Conservation (phyloP, 2,329 filamentous ascomycete genomes). For the Aspergillus sp. region DNA sequence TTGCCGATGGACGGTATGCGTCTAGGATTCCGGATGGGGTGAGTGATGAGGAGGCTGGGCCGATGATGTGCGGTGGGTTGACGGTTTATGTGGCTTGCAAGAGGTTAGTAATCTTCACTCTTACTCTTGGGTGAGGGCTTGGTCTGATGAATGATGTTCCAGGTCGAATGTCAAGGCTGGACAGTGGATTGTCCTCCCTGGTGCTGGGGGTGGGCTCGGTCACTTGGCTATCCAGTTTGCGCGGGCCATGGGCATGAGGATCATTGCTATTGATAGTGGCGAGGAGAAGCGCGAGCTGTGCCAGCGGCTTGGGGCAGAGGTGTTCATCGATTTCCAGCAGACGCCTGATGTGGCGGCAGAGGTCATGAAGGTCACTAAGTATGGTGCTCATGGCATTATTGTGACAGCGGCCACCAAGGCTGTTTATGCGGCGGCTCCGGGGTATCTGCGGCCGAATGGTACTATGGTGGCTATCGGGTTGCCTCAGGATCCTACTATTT, state of each 20-base stretch:
- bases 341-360: conserved; percentile 77
- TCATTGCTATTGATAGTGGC: conserved; percentile 80
- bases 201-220: conserved; percentile 63
- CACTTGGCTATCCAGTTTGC: conserved; percentile 82
- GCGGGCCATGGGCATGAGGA: conserved; percentile 80
- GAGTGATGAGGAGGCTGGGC: conserved; percentile 20
- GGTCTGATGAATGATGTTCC: not conserved
- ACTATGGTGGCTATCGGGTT: conserved; percentile 85
- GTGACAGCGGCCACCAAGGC: conserved; percentile 83
- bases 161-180: conserved; percentile 38
- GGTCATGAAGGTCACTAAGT: conserved; percentile 76
- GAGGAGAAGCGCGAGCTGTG: conserved; percentile 73
- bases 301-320: conserved; percentile 66
- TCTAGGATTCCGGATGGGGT: conserved; percentile 23
- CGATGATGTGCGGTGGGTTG: conserved; percentile 27
- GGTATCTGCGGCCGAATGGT: conserved; percentile 79
- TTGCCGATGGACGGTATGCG: conserved; percentile 20
- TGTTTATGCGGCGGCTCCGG: conserved; percentile 90
- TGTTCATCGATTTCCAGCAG: conserved; percentile 77
- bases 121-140: not conserved
- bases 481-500: conserved; percentile 74
- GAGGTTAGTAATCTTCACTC: not conserved
- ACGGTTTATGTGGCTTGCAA: conserved; percentile 27
- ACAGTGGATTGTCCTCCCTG: conserved; percentile 32
- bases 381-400: conserved; percentile 84